Evolutionary conservation across 208 protist species (phyloP), one percentile per base, ranked within the genome.

Genomic region (Acanthamoeba culbertsoni): DNA sequence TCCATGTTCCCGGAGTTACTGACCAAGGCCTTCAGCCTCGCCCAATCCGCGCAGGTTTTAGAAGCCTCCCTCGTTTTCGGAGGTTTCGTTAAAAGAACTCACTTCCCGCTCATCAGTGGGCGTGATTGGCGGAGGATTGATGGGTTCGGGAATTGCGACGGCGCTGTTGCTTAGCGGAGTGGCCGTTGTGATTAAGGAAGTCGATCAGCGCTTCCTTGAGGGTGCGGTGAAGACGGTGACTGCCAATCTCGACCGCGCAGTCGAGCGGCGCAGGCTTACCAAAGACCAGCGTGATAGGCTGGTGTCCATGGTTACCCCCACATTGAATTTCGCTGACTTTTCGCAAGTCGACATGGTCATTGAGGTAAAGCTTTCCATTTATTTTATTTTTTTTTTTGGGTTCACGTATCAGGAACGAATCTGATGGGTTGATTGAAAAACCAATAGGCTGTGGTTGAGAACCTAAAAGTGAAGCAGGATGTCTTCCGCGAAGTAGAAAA

Each of bases 111-210:
- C n/a, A n/a, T n/a, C 33, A 65, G 82, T 98, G 3, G 96, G 93
- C 45, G 95, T 99, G 42, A 95, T 99, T 59, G 98, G 98, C 31
- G 97, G 97, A 28, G 97, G 97, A 23, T 96, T 96, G 26, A 96
- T 98, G 93, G 98, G 97, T 45, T 95, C 95, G 16, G 97, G 96
- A 2, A 96, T 99, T 53, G 96, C 96, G 0, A 95, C 98, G 33
- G 92, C 96, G n/a, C 92, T 97, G 6, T 92, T 98, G 28, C 93
- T 95, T 65, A 92, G 91, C 82, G 86, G 89, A 28, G 62, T 97
- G n/a, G 93, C 94, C 33, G 97, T 98, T 16, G 89, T 96, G 33
- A 75, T 99, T 12, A 95, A 98, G 48, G 97, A 98, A 91, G 93
- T 96, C 86, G 96, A 98, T 79, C 88, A 91, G 18, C 53, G 96